phyloP scores from a whole-genome alignment of 108 stramenopile species.

The Cyclotella baltica region DNA sequence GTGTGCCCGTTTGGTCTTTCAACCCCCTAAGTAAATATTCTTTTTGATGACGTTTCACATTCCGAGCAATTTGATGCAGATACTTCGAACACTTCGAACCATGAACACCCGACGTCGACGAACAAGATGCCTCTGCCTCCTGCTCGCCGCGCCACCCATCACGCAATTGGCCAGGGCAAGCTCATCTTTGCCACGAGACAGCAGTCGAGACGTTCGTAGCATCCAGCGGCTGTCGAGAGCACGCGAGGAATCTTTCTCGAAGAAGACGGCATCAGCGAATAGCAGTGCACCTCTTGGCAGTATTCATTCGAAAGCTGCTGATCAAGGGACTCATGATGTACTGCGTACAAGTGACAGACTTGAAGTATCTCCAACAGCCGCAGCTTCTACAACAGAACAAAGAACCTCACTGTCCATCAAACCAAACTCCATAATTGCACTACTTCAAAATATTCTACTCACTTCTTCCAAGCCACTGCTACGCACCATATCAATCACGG shows the following conservation, averaged over 20 bases:
- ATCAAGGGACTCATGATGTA: no score
- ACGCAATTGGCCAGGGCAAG: background rate
- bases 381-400: background rate
- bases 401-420: background rate
- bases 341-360: no score
- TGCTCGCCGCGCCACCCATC: background rate
- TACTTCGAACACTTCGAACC: no score
- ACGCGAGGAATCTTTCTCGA: background rate
- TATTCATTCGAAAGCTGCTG: no score
- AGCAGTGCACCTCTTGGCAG: no score
- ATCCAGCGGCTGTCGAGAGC: background rate
- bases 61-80: no score
- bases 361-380: background rate
- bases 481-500: conserved; percentile 20
- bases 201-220: background rate
- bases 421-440: background rate
- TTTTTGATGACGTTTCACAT: no score
- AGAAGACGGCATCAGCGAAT: background rate
- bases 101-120: no score
- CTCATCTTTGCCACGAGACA: background rate
- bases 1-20: no score
- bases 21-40: no score
- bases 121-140: background rate
- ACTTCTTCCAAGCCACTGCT: conserved; percentile 21
- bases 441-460: conserved; percentile 19